Evolutionary conservation across 805 yeast species (phyloP).

Genomic region (Cyberlindnera sargentensis): DNA sequence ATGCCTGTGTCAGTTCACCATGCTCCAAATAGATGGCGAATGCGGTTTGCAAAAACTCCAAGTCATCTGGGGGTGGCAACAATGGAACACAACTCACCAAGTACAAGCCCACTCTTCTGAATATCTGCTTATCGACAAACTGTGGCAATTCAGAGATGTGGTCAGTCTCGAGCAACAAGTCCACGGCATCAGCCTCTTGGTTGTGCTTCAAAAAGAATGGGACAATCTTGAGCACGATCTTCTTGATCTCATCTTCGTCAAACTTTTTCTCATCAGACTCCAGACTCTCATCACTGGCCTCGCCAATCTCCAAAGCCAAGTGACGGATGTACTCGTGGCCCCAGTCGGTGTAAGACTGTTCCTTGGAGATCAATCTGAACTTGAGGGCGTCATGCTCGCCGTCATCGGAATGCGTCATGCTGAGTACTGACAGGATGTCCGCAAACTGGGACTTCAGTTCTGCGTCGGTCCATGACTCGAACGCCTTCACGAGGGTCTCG

Average conservation of each 20-base stretch:
- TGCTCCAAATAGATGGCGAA: constrained; percentile 75
- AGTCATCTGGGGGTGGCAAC: constrained; percentile 91
- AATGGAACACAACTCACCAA: constrained; percentile 96
- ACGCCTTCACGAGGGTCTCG: constrained; percentile 55
- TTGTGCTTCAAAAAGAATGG: constrained; percentile 90
- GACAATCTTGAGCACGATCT: constrained; percentile 68
- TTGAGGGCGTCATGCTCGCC: constrained; percentile 74
- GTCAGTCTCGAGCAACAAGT: constrained; percentile 84
- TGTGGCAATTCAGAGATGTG: constrained; percentile 74
- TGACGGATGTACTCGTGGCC: constrained; percentile 98
- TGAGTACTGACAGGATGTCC: constrained; percentile 85
- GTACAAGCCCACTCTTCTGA: constrained; percentile 84
- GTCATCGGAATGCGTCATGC: constrained; percentile 87
- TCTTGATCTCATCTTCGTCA: constrained; percentile 40
- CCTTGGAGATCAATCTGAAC: constrained; percentile 61
- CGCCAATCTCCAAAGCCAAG: constrained; percentile 91
- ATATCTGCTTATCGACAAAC: constrained; percentile 79
- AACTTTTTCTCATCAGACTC: constrained; percentile 16
- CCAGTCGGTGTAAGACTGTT: constrained; percentile 71
- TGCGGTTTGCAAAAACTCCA: constrained; percentile 80
- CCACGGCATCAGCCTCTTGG: constrained; percentile 98
- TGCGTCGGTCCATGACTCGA: constrained; percentile 56
- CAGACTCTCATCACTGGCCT: constrained; percentile 52
- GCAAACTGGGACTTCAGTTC: constrained; percentile 55
- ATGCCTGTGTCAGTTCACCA: constrained; percentile 80